Evolutionary conservation across 2,329 filamentous ascomycete species (phyloP), one percentile per base, ranked within the genome.

Genomic region (Neocatenulostroma microsporum): DNA sequence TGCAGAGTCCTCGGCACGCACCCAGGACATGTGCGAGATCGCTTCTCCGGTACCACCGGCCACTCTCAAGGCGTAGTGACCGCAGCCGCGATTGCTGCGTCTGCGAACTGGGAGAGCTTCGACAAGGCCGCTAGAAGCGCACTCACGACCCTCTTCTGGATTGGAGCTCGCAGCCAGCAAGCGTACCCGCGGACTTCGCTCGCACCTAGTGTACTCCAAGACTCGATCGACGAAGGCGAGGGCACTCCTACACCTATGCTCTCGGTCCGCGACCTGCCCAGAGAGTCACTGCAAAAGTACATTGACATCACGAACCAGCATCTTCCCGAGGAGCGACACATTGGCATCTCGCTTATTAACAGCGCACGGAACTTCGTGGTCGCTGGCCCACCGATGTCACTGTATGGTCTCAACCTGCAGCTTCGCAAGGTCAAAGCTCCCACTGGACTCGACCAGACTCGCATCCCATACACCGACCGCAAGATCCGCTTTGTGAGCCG

Each of bases 221-320:
- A 98, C 64, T 95, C 91, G 1, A 74, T 87, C 48, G 89, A 95
- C 58, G 81, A 91, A 60, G 89, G 91, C 35, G 91, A 98, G 66
- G 93, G 93, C n/a, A 76, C 74, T 5, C 91, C 93, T 2, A 96
- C 91, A 1, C 93, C 91, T 27, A 98, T 98, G 91, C 69, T 98
- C 49, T 96, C 91, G 55, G 94, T 98, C 49, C 85, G 91, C 33
- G 91, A 98, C 57, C 76, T 98, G 20, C 82, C 89, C 0, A 78
- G 83, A 54, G 75, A 80, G 28, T 84, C 93, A 49, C 85, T 98
- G 10, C 88, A 98, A 64, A 87, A 89, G 63, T 89, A 96, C 66
- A 94, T 98, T 50, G 83, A 96, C 65, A 84, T 83, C 11, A 98
- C 91, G 48, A 98, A 98, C 64, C 81, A 95, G 61, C 94, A 98